Evolutionary conservation across 768 basidiomycete genomes (phyloP).

Genomic region (Tephrocybe sp.): DNA sequence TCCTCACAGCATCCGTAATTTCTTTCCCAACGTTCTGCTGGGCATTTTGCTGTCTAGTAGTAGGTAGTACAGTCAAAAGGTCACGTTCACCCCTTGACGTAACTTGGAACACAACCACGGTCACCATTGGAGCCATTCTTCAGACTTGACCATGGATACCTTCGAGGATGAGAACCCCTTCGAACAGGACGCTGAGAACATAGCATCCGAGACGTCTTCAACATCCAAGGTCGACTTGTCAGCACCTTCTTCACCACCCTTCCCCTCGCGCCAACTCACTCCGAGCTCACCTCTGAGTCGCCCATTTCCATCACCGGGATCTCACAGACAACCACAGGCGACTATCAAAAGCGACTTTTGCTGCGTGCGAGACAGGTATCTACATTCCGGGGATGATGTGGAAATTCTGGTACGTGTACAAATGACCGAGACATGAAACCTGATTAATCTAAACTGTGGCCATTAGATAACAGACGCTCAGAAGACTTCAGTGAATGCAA

Average conservation of each 20-base stretch:
- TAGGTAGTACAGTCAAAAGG: background rate
- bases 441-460: background rate
- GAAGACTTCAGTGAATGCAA: conserved; percentile 90
- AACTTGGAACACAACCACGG: conserved; percentile 7
- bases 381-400: conserved; percentile 80
- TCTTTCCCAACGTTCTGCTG: background rate
- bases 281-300: conserved; percentile 43
- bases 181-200: conserved; percentile 44
- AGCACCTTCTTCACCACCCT: conserved; percentile 58
- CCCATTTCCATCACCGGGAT: conserved; percentile 56
- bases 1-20: background rate
- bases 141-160: conserved; percentile 33
- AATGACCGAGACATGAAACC: background rate
- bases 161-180: conserved; percentile 72
- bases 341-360: conserved; percentile 77
- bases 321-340: conserved; percentile 49
- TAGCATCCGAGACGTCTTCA: conserved; percentile 53
- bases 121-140: background rate
- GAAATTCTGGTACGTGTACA: conserved; percentile 70
- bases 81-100: background rate
- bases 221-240: conserved; percentile 53
- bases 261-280: conserved; percentile 43
- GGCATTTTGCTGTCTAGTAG: background rate
- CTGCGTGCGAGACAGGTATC: conserved; percentile 68
- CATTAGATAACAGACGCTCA: conserved; percentile 88